Base-by-base conservation (phyloP, 2,329 filamentous ascomycete species). In the Nemania abortiva region DNA sequence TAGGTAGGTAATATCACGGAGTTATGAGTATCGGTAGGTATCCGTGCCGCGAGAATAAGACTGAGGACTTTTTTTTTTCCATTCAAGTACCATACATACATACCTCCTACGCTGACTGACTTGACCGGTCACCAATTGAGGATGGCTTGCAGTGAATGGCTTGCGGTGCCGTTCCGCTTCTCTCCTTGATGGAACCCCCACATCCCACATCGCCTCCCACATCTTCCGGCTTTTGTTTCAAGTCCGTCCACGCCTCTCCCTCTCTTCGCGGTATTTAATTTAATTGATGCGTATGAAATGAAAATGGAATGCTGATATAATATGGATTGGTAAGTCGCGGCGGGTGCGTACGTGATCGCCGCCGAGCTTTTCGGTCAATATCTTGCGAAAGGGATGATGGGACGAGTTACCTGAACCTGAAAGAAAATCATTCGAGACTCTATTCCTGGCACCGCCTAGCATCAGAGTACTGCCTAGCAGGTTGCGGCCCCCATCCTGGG, bases 291-390 rank as follows among this genome's bases (percentile, higher is more conserved):
- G 52, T 7, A 9, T 29, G 13, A 27, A 42, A 62, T 62, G 66
- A 50, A n/a, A n/a, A n/a, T n/a, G n/a, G n/a, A 57, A 60, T 54
- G 63, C 47, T 61, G 66, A 66, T 64, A 61, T 68, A 42, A 59
- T 52, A 65, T 56, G 50, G 37, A 65, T 49, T 63, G 64, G 56
- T 54, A 34, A 62, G 53, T 62, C 54, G 24, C 47, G 54, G 49
- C 6, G 34, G 24, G 34, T 39, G 22, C 24, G 29, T 68, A 31
- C 47, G 66, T 71, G 60, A 63, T 65, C n/a, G n/a, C n/a, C 64
- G 66, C 69, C 69, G 66, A 71, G 49, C 2, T 64, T 71, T 60
- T 67, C 69, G 69, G 63, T 65, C 49, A 63, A 63, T 64, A 58
- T 49, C 49, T 55, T 47, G 58, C 47, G 27, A 54, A 39, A 64